Conservation (phyloP, 305 asterid species). For the Fraxinus angustifolia region DNA sequence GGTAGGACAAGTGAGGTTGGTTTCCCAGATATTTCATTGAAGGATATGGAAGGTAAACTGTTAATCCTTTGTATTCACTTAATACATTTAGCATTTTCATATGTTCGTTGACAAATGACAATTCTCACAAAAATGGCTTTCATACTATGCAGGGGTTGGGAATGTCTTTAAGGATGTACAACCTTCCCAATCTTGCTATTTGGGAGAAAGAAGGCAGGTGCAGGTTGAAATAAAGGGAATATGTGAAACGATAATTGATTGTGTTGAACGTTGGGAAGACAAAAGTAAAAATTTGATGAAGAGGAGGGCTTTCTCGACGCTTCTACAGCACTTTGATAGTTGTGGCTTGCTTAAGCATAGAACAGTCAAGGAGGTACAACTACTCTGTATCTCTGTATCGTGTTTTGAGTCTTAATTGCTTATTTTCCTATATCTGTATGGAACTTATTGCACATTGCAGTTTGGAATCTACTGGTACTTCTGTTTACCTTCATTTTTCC, state of each 20-base stretch:
- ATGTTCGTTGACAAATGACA: background rate
- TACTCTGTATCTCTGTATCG: slow-evolving; percentile 4
- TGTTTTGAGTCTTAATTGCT: background rate
- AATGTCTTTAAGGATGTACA: slow-evolving; percentile 30
- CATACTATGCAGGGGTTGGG: slow-evolving; percentile 41
- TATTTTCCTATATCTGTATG: background rate
- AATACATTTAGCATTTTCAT: background rate
- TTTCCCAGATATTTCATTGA: slow-evolving; percentile 11
- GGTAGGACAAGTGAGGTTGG: slow-evolving; percentile 29
- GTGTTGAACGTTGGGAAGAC: slow-evolving; percentile 69
- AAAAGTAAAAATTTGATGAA: slow-evolving; percentile 56
- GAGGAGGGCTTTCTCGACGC: slow-evolving; percentile 66
- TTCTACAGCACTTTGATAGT: slow-evolving; percentile 64
- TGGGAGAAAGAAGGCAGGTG: slow-evolving; percentile 48
- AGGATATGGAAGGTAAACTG: slow-evolving; percentile 29
- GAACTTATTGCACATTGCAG: background rate
- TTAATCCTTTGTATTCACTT: slow-evolving; percentile 15
- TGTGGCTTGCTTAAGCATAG: slow-evolving; percentile 79
- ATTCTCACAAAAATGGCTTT: slow-evolving; percentile 18
- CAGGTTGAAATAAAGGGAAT: slow-evolving; percentile 49
- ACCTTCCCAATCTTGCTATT: slow-evolving; percentile 38
- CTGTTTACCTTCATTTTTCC: background rate
- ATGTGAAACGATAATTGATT: slow-evolving; percentile 43
- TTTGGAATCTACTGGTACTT: background rate
- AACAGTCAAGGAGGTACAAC: slow-evolving; percentile 51